Evolutionary conservation across 2,329 filamentous ascomycete genomes (phyloP).

Genomic region (Paramyrothecium roridum): DNA sequence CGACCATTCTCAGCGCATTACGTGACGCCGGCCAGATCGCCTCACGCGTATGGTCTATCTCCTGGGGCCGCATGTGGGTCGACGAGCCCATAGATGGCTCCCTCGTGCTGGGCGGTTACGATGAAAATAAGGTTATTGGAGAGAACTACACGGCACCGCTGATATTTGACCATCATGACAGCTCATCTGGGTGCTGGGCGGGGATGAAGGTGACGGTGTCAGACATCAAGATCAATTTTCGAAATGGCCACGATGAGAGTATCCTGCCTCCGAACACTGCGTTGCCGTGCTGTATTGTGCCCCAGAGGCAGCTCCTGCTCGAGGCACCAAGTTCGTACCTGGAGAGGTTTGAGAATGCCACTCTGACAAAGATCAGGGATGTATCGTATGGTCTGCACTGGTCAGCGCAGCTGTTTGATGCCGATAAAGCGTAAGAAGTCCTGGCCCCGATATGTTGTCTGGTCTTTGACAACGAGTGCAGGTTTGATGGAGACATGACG

Average conservation of each 20-base stretch:
- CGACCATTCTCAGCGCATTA: constrained; percentile 23
- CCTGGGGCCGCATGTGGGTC: constrained; percentile 29
- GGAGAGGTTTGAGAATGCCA: constrained; percentile 13
- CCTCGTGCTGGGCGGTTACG: constrained; percentile 28
- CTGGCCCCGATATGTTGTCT: fast-evolving
- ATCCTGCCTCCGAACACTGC: constrained; percentile 19
- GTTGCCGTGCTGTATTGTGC: constrained; percentile 23
- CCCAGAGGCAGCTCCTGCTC: constrained; percentile 23
- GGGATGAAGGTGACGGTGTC: constrained; percentile 16
- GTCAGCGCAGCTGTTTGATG: constrained; percentile 10
- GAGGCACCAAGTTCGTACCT: constrained; percentile 18
- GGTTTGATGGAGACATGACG: constrained; percentile 23
- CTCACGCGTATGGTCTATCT: constrained; percentile 29
- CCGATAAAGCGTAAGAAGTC: constrained; percentile 6
- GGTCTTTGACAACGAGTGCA: background rate
- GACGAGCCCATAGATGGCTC: constrained; percentile 22
- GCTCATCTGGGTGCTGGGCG: constrained; percentile 13
- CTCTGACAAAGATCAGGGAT: constrained; percentile 6
- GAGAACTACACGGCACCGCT: constrained; percentile 21
- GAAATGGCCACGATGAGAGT: constrained; percentile 18
- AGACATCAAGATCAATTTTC: constrained; percentile 21
- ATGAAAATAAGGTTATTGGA: constrained; percentile 24
- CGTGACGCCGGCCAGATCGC: constrained; percentile 15
- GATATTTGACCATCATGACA: constrained; percentile 10
- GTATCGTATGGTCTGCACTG: constrained; percentile 11